Base-by-base conservation (phyloP, 495 filamentous ascomycete species). In the Penicillium salamii region DNA sequence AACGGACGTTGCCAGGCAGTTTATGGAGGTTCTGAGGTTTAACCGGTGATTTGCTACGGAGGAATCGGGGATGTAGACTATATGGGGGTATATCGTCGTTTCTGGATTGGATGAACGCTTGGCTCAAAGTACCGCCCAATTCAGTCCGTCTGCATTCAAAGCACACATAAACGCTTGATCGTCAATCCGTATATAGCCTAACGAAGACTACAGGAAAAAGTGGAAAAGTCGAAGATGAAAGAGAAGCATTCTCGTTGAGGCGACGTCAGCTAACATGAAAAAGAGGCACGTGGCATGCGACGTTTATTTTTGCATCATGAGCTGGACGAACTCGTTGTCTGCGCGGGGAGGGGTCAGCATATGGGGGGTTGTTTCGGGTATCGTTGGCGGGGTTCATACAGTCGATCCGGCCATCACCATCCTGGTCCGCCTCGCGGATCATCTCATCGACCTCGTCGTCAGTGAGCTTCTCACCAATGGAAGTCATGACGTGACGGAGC, bases 301-400 rank as follows among this genome's bases (percentile, higher is more conserved):
- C 52, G 46, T 69, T 80, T 89, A 97, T 80, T 98, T 98, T 84
- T 98, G 93, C 92, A 98, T 97, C 93, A 98, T 98, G 66, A 98
- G 86, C 78, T 98, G 93, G 60, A 98, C 93, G 69, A 98, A 98
- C 78, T 98, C 93, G 80, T 98, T 97, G 77, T 98, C 93, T 98
- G 66, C 32, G 12, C 14, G 36, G 28, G 9, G 21, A 15, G 2
- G 24, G 19, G 32, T 55, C 32, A 58, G 52, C 33, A 50, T 49
- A 1, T 44, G 37, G 23, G 19, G 2, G 26, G 12, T 7, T 7
- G 7, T 5, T 32, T 3, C 29, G 12, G 7, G 29, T n/a, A n/a
- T n/a, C 7, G 29, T 12, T 5, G 11, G 23, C 4, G 23, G 26
- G 26, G 7, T 58, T 61, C 72, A 37, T 67, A 98, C 93, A 98